Percentiles rank a stretch among this genome's conserved stretches.
Evolutionary conservation across 805 yeast genomes (phyloP).

Genomic region (Suhomyces vadensis): DNA sequence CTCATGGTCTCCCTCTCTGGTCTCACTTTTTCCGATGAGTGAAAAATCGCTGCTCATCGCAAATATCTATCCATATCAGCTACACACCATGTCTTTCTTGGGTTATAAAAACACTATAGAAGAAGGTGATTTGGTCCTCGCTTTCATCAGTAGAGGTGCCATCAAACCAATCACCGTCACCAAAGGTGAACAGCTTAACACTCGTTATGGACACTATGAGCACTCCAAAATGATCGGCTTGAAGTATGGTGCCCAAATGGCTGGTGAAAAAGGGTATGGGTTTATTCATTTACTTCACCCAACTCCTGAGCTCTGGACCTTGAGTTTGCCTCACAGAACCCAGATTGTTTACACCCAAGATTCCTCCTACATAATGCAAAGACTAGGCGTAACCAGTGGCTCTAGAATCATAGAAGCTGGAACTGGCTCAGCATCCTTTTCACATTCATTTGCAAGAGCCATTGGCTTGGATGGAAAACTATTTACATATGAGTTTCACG

Average conservation of each 20-base stretch:
- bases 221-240: constrained; percentile 81
- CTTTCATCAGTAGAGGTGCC: constrained; percentile 78
- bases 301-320: constrained; percentile 93
- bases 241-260: constrained; percentile 81
- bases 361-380: constrained; percentile 83
- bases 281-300: constrained; percentile 89
- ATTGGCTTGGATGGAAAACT: constrained; percentile 61
- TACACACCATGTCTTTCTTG: constrained; percentile 50
- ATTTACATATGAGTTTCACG: constrained; percentile 90
- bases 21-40: constrained; percentile 1
- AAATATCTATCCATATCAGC: background rate
- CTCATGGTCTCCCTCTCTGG: too few species aligned
- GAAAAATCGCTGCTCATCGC: background rate
- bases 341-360: constrained; percentile 98
- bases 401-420: constrained; percentile 92
- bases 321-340: constrained; percentile 95
- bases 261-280: constrained; percentile 73
- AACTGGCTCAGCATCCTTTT: constrained; percentile 94
- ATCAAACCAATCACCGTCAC: constrained; percentile 72
- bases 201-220: constrained; percentile 88
- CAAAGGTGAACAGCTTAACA: constrained; percentile 64
- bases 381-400: constrained; percentile 72
- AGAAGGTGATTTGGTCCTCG: constrained; percentile 85
- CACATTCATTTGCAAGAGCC: constrained; percentile 88
- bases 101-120: constrained; percentile 66